Evolutionary conservation across 805 yeast species (phyloP).

Genomic region (Candida taoyuanica): DNA sequence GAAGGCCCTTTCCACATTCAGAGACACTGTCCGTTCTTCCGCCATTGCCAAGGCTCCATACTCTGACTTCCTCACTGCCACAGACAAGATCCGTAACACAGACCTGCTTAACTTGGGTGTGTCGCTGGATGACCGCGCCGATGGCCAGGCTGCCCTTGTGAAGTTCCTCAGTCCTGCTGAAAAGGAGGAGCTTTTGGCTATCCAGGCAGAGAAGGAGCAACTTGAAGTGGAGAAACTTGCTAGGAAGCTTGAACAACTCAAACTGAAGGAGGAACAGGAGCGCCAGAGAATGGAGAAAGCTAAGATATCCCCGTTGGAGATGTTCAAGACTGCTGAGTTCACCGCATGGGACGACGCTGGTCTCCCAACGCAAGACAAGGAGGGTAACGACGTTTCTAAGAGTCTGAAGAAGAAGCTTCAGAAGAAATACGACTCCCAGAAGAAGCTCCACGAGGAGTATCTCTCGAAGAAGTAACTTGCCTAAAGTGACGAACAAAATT

Average conservation of each 20-base stretch:
- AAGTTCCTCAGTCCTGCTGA: conserved; percentile 75
- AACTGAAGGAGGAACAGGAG: conserved; percentile 57
- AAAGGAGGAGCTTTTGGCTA: conserved; percentile 52
- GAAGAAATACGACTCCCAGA: conserved; percentile 76
- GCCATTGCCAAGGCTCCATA: conserved; percentile 61
- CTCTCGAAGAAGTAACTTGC: conserved; percentile 9
- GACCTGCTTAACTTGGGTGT: conserved; percentile 75
- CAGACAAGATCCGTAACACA: conserved; percentile 69
- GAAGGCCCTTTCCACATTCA: conserved; percentile 68
- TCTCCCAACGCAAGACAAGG: conserved; percentile 67
- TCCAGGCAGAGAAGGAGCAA: conserved; percentile 53
- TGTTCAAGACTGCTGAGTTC: conserved; percentile 65
- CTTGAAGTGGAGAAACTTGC: conserved; percentile 51
- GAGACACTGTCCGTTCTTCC: conserved; percentile 72
- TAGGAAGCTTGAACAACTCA: conserved; percentile 53
- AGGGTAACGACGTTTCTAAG: conserved; percentile 82
- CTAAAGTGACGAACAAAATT: too few relatives aligned
- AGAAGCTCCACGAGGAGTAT: conserved; percentile 74
- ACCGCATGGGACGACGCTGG: conserved; percentile 84
- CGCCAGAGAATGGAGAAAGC: conserved; percentile 62
- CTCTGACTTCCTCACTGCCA: conserved; percentile 53
- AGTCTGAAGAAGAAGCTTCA: conserved; percentile 77
- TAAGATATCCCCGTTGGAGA: conserved; percentile 59
- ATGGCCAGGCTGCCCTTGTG: conserved; percentile 72
- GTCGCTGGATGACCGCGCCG: conserved; percentile 82